Percentiles rank a stretch among this genome's conserved stretches.
Evolutionary conservation across 1,139 yeast species (phyloP).

Genomic region (Lodderomyces elongisporus): DNA sequence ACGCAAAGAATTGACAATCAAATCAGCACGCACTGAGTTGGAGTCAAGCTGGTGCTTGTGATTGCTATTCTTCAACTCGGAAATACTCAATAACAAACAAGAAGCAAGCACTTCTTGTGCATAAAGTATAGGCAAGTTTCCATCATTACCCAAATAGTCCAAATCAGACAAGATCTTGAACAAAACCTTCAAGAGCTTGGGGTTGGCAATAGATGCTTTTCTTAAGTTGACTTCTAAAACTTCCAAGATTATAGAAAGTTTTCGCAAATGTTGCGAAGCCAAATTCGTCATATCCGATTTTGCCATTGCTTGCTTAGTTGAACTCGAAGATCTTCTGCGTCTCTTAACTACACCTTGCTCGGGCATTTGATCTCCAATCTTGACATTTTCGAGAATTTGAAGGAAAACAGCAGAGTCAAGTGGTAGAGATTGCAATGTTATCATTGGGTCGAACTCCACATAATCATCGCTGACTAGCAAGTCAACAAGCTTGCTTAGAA

Average conservation of each 20-base stretch:
- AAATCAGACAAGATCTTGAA: constrained; percentile 79
- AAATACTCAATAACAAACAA: constrained; percentile 72
- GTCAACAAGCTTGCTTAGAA: constrained; percentile 61
- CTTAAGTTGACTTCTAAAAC: constrained; percentile 54
- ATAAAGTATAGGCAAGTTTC: constrained; percentile 83
- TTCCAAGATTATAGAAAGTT: constrained; percentile 75
- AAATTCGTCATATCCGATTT: constrained; percentile 62
- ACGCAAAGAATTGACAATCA: constrained; percentile 85
- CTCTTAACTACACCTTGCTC: constrained; percentile 55
- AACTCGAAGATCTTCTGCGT: constrained; percentile 76
- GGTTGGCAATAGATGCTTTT: constrained; percentile 26
- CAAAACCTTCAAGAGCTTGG: constrained; percentile 49
- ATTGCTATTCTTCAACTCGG: constrained; percentile 34
- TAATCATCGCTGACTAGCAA: constrained; percentile 37
- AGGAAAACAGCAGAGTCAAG: constrained; percentile 46
- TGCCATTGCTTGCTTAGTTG: constrained; percentile 70
- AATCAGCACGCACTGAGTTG: constrained; percentile 78
- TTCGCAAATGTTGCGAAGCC: constrained; percentile 75
- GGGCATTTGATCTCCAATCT: constrained; percentile 40
- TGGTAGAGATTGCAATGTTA: constrained; percentile 43
- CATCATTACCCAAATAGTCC: constrained; percentile 84
- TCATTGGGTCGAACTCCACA: constrained; percentile 41
- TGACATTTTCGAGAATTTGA: constrained; percentile 46
- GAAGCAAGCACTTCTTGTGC: constrained; percentile 88
- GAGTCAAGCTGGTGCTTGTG: constrained; percentile 45